Evolutionary conservation across 345 rosid species (phyloP), one percentile per base, ranked within the genome.

Genomic region (Balakata baccata): DNA sequence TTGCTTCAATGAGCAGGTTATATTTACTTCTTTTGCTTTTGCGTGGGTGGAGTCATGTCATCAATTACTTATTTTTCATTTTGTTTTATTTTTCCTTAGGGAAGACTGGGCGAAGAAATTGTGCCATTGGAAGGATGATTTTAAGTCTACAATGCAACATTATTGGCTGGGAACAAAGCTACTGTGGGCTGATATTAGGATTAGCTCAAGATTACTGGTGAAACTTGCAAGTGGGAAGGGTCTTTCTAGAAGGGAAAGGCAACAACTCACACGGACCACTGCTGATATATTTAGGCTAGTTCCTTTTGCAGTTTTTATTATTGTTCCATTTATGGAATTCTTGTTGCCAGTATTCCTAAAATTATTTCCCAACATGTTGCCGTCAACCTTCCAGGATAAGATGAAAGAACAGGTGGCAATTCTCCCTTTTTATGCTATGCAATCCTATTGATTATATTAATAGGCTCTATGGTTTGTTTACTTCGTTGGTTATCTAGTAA

Each of bases 301-400:
- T 77, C 98, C 98, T 65, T 83, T 92, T 79, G 97, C 97, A 13
- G 98, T 94, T 68, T 94, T 94, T 68, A 86, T 94, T 69, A 88
- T 94, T 60, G 98, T 94, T 74, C 98, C 97, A 34, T 92, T 94
- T 84, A 94, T 92, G 98, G 98, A 94, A 85, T 94, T 94, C 77
- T 86, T 94, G 86, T 88, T 94, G 53, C 98, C 98, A 0, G 96
- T 94, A 67, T 89, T 89, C 81, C 83, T 94, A 57, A 90, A 90
- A 83, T 57, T 92, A 66, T 94, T 94, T 72, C 98, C 98, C 68
- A 94, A 90, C 85, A 90, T 94, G 98, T 83, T 94, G 79, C 98
- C 98, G 22, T 94, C 98, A 68, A 94, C 97, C 52, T 94, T 94
- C 83, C 97, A 94, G 85, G 98, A 94, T 86, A 94, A 85, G 88